Evolutionary conservation across 169 alveolate species (phyloP), one percentile per base, ranked within the genome.

Genomic region (Cryptosporidium viatorum): DNA sequence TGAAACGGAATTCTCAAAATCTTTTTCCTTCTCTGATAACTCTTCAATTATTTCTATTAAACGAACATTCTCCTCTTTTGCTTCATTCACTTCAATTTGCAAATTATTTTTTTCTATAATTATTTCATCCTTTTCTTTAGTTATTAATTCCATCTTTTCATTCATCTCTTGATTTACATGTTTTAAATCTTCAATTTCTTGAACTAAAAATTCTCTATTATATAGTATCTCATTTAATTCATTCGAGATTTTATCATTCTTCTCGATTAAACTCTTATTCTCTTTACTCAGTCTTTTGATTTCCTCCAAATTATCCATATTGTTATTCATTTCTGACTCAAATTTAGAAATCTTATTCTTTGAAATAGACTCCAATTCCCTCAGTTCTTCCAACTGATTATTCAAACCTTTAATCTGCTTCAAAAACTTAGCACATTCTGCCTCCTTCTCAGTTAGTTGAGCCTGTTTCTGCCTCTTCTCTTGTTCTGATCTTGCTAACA

Each of bases 391-490:
- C 14, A 80, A 23, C 26, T 80, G 89, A 23, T 12, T 43, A 39
- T 65, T 59, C 23, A 80, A 29, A 29, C 67, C 10, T 26, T 80
- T 65, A 58, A 80, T 48, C 48, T 80, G 73, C 43, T 65, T 80
- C 12, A 67, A 26, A 8, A 80, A n/a, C 23, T 62, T 59, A 5
- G 55, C 16, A 59, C 89, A 80, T 41, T 80, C 80, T 5, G 41
- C 35, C 68, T 80, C 89, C 68, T 80, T 80, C 23, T 80, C 89
- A n/a, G 43, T 29, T 26, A 80, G 43, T 50, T 80, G 89, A 0
- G 48, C 6, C 14, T 65, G 75, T 1, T 80, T 80, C 41, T 45
- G 23, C 7, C 73, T 59, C 59, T 65, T 80, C 37, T 80, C 89
- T 33, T 80, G 59, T 33, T 80, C 89, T 0, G 69, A 62, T 48